Conservation (phyloP, 768 basidiomycete species). For the Phanerodontia chrysosporium region DNA sequence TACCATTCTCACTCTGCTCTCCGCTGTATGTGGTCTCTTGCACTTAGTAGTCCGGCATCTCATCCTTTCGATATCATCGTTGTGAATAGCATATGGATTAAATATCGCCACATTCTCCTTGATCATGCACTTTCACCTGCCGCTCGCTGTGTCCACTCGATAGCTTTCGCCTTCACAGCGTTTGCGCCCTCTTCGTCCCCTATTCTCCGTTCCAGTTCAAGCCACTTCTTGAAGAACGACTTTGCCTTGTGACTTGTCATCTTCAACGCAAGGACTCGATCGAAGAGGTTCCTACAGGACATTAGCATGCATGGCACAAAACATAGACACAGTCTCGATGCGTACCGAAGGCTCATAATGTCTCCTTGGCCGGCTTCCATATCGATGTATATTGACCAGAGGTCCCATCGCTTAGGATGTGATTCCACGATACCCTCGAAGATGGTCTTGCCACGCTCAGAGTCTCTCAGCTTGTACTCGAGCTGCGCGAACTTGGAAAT, state of each 20-base stretch:
- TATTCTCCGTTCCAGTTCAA: constrained; percentile 78
- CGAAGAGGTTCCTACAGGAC: constrained; percentile 69
- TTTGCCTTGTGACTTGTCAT: constrained; percentile 96
- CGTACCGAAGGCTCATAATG: constrained; percentile 68
- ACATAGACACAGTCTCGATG: background rate
- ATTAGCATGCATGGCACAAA: background rate
- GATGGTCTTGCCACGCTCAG: constrained; percentile 91
- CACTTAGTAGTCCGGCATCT: constrained; percentile 11
- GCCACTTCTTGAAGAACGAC: constrained; percentile 98
- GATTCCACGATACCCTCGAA: constrained; percentile 96
- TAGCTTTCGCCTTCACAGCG: constrained; percentile 80
- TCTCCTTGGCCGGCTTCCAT: constrained; percentile 84
- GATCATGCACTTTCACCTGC: constrained; percentile 19
- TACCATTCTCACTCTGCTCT: constrained; percentile 28
- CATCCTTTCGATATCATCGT: constrained; percentile 13
- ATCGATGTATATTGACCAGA: constrained; percentile 97
- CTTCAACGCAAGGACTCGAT: constrained; percentile 76
- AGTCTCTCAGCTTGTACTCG: constrained; percentile 91
- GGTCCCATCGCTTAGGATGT: constrained; percentile 90
- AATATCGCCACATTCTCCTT: constrained; percentile 21
- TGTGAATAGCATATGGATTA: constrained; percentile 17
- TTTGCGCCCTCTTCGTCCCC: constrained; percentile 85
- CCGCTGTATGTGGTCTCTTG: constrained; percentile 23
- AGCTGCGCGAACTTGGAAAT: constrained; percentile 93
- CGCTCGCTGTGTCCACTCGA: constrained; percentile 84